Percentiles rank a stretch among this genome's conserved stretches.
phyloP scores from a whole-genome alignment of 2,329 filamentous ascomycete genomes.

The Fusarium metavorans region DNA sequence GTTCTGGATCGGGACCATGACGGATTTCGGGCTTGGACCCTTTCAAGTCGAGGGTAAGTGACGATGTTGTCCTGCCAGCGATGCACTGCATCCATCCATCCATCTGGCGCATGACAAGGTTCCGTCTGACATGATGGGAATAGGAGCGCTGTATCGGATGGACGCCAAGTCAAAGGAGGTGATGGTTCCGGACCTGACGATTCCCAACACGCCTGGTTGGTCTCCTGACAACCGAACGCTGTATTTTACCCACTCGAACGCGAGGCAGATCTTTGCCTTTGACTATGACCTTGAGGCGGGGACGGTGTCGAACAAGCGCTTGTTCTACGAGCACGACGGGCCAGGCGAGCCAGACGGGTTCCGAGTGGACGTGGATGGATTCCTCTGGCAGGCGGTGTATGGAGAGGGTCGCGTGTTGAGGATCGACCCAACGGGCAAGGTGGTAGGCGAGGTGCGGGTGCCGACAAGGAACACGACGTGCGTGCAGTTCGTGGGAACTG shows the following conservation, averaged over 20 bases:
- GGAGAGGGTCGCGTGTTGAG: constrained; percentile 81
- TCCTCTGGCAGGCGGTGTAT: constrained; percentile 90
- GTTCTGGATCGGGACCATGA: constrained; percentile 91
- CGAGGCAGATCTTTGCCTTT: constrained; percentile 76
- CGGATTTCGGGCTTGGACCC: constrained; percentile 70
- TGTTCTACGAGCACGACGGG: constrained; percentile 78
- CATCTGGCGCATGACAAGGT: background rate
- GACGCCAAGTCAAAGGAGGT: constrained; percentile 69
- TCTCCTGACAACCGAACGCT: constrained; percentile 77
- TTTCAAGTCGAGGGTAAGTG: constrained; percentile 70
- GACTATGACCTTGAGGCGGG: constrained; percentile 78
- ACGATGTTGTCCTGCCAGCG: background rate
- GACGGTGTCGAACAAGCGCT: constrained; percentile 73
- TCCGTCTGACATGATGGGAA: constrained; percentile 11
- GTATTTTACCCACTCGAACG: constrained; percentile 86
- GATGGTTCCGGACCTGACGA: constrained; percentile 74
- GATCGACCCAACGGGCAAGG: constrained; percentile 75
- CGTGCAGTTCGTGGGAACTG: constrained; percentile 79
- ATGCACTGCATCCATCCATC: background rate
- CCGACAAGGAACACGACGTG: constrained; percentile 87
- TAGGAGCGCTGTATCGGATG: constrained; percentile 81
- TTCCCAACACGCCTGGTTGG: constrained; percentile 90
- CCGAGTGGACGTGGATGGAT: constrained; percentile 84
- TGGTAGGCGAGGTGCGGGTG: constrained; percentile 80
- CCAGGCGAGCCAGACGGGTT: constrained; percentile 84